These are phyloP conservation scores for Verticillium longisporum DNA, from an alignment of 2,329 filamentous ascomycete species.

Conservation along the genomic window DNA sequence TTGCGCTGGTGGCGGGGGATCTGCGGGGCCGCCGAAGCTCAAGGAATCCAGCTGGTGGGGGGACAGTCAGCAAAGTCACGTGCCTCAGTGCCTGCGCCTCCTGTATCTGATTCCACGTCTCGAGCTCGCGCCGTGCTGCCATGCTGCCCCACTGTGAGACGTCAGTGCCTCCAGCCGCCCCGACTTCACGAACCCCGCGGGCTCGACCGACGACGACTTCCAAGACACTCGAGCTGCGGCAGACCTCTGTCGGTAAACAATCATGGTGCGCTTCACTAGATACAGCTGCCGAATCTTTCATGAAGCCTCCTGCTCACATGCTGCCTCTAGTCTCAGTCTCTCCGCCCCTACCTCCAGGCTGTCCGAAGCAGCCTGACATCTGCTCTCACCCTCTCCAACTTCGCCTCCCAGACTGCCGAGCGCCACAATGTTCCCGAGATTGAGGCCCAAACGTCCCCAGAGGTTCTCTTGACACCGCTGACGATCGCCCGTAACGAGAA, in stretches of 20 bases:
- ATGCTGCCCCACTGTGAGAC: conserved; percentile 22
- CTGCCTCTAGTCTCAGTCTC: conserved; percentile 72
- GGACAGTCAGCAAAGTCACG: background rate
- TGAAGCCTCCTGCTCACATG: conserved; percentile 14
- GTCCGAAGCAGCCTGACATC: conserved; percentile 92
- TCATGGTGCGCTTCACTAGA: conserved; percentile 7
- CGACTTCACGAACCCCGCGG: conserved; percentile 12
- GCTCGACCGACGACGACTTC: conserved; percentile 2
- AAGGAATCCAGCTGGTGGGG: background rate
- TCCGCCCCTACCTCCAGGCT: conserved; percentile 93
- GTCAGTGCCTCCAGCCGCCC: conserved; percentile 23
- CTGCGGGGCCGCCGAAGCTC: background rate
- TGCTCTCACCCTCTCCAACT: conserved; percentile 90
- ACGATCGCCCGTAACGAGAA: conserved; percentile 93
- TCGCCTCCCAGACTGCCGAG: conserved; percentile 93
- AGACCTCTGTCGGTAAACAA: background rate
- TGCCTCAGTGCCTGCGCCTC: background rate
- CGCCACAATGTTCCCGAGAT: conserved; percentile 97
- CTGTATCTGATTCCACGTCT: background rate
- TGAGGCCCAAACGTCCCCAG: conserved; percentile 85
- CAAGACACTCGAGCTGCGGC: conserved; percentile 6
- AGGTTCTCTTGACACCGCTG: conserved; percentile 86
- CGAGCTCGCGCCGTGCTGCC: conserved; percentile 7
- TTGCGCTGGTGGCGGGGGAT: background rate
- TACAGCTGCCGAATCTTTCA: background rate